Evolutionary conservation across 2,329 filamentous ascomycete species (phyloP).

Genomic region (Chaetoscypha palmicola): DNA sequence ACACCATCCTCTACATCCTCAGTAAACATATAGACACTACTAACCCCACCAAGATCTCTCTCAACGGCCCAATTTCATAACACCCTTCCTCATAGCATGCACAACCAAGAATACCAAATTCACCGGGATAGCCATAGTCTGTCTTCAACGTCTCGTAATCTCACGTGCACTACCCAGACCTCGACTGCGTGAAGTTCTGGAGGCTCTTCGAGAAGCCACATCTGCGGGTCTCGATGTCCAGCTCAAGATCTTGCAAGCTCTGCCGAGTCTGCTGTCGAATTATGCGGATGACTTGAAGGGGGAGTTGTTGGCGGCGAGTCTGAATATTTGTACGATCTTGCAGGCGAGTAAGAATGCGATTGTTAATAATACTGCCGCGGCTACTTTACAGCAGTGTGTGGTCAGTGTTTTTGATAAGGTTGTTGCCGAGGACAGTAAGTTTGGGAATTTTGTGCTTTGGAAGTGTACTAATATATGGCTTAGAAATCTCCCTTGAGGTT

Average conservation of each 20-base stretch:
- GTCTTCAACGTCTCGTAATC: conserved; percentile 82
- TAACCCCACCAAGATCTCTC: conserved; percentile 60
- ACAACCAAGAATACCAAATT: conserved; percentile 85
- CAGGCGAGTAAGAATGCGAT: conserved; percentile 89
- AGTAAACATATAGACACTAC: conserved; percentile 7
- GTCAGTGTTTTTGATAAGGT: conserved; percentile 93
- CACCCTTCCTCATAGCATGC: conserved; percentile 91
- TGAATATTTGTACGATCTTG: conserved; percentile 87
- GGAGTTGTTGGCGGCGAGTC: conserved; percentile 69
- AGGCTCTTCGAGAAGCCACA: conserved; percentile 79
- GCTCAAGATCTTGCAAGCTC: conserved; percentile 86
- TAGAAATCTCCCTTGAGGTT: conserved; percentile 39
- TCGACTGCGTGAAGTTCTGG: conserved; percentile 77
- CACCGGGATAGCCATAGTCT: conserved; percentile 78
- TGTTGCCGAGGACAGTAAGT: conserved; percentile 68
- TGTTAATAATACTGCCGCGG: conserved; percentile 90
- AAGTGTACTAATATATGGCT: conserved; percentile 2
- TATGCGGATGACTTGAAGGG: conserved; percentile 77
- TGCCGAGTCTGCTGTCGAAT: conserved; percentile 85
- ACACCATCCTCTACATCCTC: conserved; percentile 9
- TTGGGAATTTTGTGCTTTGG: neutral
- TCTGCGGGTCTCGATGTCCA: conserved; percentile 81
- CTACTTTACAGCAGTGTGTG: conserved; percentile 91
- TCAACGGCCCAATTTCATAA: conserved; percentile 74
- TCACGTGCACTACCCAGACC: conserved; percentile 71